Evolutionary conservation across 2,329 filamentous ascomycete genomes (phyloP), one percentile per base, ranked within the genome.

Genomic region (Teratosphaeria pseudoeucalypti): DNA sequence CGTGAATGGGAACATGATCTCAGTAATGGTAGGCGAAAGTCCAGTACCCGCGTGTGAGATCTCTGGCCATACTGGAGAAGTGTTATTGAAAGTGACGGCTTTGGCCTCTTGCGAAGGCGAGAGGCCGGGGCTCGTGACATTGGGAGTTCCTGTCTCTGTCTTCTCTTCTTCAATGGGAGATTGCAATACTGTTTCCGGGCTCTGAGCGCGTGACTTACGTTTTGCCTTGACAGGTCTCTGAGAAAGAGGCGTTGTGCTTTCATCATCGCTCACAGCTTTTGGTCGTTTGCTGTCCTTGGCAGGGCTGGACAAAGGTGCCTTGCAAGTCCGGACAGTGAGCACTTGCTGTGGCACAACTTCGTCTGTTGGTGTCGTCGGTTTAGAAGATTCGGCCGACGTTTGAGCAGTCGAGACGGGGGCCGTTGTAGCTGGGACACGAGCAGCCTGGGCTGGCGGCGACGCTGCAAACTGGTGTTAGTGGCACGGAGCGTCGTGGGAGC

Each of bases 1-100:
- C 7, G 60, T 32, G 60, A 57, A 64, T 58, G 67, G 63, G 43
- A 62, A 60, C 29, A 70, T 55, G 19, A 68, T 65, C 52, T 70
- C 69, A 16, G 68, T 71, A 49, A 71, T 57, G 2, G 69, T 71
- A 7, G 70, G 70, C 5, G 70, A 69, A 7, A 58, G 59, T 32
- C 58, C 64, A 3, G 53, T 54, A n/a, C 16, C 53, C 9, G 27
- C 9, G 26, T 54, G 53, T 49, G 43, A 23, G 16, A 49, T 0
- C 2, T 49, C 43, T 49, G 43, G 43, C 43, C 43, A 49, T 23
- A 16, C 43, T 23, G n/a, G 19, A 32, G 53, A 26, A 32, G 29
- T 32, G 34, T 10, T 16, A 26, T 19, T 32, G 34, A 32, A 54
- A 26, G 34, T 34, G 14, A 54, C 19, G 16, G 53, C 19, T 54